phyloP scores from a whole-genome alignment of 768 basidiomycete species.

The Chiua virens region DNA sequence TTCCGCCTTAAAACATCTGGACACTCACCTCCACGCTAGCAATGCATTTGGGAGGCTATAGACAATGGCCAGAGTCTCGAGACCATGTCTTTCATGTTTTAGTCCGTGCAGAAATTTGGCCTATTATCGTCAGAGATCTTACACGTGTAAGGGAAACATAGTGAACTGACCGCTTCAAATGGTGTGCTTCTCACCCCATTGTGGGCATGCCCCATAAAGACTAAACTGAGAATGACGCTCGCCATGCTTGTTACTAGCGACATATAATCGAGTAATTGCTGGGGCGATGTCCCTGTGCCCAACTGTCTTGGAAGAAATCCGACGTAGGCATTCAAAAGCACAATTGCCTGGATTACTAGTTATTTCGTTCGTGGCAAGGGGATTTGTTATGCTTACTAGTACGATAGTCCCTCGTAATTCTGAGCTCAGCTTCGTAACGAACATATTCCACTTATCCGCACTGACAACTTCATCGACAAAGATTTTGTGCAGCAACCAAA shows the following conservation, averaged over 20 bases:
- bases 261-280: slow-evolving; percentile 43
- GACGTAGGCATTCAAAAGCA: slow-evolving; percentile 58
- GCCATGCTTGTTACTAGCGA: slow-evolving; percentile 44
- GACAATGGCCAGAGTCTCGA: slow-evolving; percentile 53
- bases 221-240: slow-evolving; percentile 42
- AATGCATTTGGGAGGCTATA: slow-evolving; percentile 57
- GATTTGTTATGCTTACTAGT: slow-evolving; percentile 38
- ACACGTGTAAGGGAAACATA: not conserved
- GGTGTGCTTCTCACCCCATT: slow-evolving; percentile 31
- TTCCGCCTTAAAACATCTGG: not conserved
- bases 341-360: slow-evolving; percentile 43
- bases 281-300: slow-evolving; percentile 26
- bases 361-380: not conserved
- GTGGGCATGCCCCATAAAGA: slow-evolving; percentile 44
- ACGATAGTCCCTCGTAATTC: slow-evolving; percentile 56
- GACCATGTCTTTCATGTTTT: slow-evolving; percentile 34
- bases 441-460: slow-evolving; percentile 42
- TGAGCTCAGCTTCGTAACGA: slow-evolving; percentile 42
- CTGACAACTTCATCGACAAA: slow-evolving; percentile 49
- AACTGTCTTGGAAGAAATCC: slow-evolving; percentile 51
- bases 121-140: slow-evolving; percentile 6
- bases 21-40: slow-evolving; percentile 58
- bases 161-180: slow-evolving; percentile 35
- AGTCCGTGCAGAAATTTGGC: slow-evolving; percentile 16
- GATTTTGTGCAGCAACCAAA: slow-evolving; percentile 44